phyloP scores from a whole-genome alignment of 768 basidiomycete genomes.

The Omphalotus guepiniiformis region DNA sequence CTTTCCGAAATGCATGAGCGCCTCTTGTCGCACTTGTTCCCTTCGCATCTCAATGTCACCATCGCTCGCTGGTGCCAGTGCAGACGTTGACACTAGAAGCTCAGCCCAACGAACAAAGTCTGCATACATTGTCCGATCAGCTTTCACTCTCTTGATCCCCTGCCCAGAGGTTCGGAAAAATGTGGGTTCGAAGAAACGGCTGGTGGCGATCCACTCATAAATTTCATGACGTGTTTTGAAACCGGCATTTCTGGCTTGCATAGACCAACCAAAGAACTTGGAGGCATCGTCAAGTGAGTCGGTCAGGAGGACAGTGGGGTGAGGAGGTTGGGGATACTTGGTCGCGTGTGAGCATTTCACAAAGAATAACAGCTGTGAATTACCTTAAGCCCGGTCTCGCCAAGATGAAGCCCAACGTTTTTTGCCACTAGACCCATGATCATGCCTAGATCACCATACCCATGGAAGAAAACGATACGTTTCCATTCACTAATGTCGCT shows the following conservation, averaged over 20 bases:
- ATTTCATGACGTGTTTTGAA: constrained; percentile 50
- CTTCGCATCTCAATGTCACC: constrained; percentile 18
- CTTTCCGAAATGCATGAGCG: constrained; percentile 49
- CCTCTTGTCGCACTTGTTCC: constrained; percentile 34
- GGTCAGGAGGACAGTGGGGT: constrained; percentile 48
- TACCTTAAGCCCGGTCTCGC: constrained; percentile 58
- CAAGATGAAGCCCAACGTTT: constrained; percentile 46
- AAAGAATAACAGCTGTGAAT: background rate
- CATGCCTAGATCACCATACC: constrained; percentile 72
- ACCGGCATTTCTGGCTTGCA: constrained; percentile 45
- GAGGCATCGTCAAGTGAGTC: constrained; percentile 45
- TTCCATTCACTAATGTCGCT: constrained; percentile 44
- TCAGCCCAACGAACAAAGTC: constrained; percentile 52
- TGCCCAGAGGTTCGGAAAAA: constrained; percentile 31
- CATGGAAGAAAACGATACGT: constrained; percentile 49
- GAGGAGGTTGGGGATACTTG: constrained; percentile 35
- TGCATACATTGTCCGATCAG: constrained; percentile 52
- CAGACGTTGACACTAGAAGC: constrained; percentile 14
- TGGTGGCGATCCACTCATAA: constrained; percentile 56
- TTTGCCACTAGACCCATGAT: constrained; percentile 56
- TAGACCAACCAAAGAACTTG: constrained; percentile 53
- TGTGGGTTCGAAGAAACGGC: constrained; percentile 47
- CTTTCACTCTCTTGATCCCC: constrained; percentile 39
- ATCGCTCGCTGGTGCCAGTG: constrained; percentile 11
- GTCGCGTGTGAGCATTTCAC: background rate